These are phyloP conservation scores for Raffaelea arxii DNA, from an alignment of 2,329 filamentous ascomycete genomes.

Conservation along the genomic window DNA sequence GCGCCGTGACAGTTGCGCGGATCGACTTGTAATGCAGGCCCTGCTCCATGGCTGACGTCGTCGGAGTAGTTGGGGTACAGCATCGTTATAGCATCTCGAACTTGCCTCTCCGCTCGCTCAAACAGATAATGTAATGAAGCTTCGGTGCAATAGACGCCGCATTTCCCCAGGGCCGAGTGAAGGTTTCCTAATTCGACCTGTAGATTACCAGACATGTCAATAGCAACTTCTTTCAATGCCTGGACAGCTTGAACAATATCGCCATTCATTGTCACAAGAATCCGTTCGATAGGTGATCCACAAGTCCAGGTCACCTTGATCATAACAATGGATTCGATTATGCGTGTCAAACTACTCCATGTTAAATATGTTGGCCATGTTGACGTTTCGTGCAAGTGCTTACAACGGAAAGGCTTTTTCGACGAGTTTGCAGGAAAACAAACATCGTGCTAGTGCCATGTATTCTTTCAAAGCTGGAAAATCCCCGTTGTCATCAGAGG, in stretches of 20 bases:
- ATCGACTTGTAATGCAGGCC: not conserved
- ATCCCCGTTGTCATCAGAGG: conserved; percentile 1
- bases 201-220: conserved; percentile 12
- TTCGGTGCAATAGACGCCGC: conserved; percentile 16
- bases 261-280: conserved; percentile 19
- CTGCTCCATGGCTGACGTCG: not conserved
- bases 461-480: conserved; percentile 17
- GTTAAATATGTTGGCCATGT: not conserved
- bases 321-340: conserved; percentile 13
- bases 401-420: conserved; percentile 21
- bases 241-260: conserved; percentile 28
- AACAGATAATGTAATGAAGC: conserved; percentile 16
- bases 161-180: conserved; percentile 13
- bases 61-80: conserved; percentile 15
- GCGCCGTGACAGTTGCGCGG: not conserved
- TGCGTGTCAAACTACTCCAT: conserved; percentile 17
- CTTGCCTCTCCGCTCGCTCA: conserved; percentile 19
- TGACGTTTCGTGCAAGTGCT: conserved; percentile 5
- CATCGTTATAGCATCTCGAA: conserved; percentile 17
- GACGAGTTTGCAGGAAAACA: conserved; percentile 26
- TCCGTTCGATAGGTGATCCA: conserved; percentile 13
- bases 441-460: conserved; percentile 22
- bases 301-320: conserved; percentile 15
- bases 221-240: conserved; percentile 23
- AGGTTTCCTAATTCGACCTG: conserved; percentile 13